Evolutionary conservation across 257 asterid genomes (phyloP), one percentile per base, ranked within the genome.

Genomic region (Salvia rosmarinus): DNA sequence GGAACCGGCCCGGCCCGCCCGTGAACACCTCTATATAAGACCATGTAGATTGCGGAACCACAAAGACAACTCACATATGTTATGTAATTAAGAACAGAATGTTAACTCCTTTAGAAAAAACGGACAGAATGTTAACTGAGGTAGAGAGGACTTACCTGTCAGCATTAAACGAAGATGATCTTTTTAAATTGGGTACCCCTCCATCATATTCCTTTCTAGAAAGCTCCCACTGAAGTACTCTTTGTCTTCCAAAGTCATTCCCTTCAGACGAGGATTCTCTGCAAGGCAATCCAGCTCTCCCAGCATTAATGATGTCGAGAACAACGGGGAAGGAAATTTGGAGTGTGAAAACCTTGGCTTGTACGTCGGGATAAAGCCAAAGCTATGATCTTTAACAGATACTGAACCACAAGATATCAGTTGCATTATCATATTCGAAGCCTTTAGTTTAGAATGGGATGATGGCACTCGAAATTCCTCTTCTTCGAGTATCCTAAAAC

Each of bases 171-270:
- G 99, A 95, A 35, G 95, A 87, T 37, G 97, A 91, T 67, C 96
- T 86, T 82, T 90, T 91, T 34, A 95, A 80, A 51, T 73, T 69
- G 40, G 92, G 77, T 6, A 81, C 78, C 39, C 88, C 93, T 85
- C 91, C 73, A 75, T 50, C 70, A 83, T 79, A 77, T 75, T 90
- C 64, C 86, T 87, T 78, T 95, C 99, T 63, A 91, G 76, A 80
- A 95, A 80, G 79, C 97, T 91, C 77, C 98, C 97, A 46, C 98
- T 91, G 44, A 91, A 91, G 82, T 89, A 91, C 76, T 91, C 99
- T 77, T 89, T 91, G 67, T 91, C 94, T 83, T 95, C 99, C 80
- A 78, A 70, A 23, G 75, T 82, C 85, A 86, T 58, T 60, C 97
- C 82, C 81, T 62, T 78, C 51, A 68, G 69, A 71, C 87, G 95